Conservation (phyloP, 768 basidiomycete species). For the Strobilomyces confusus region DNA sequence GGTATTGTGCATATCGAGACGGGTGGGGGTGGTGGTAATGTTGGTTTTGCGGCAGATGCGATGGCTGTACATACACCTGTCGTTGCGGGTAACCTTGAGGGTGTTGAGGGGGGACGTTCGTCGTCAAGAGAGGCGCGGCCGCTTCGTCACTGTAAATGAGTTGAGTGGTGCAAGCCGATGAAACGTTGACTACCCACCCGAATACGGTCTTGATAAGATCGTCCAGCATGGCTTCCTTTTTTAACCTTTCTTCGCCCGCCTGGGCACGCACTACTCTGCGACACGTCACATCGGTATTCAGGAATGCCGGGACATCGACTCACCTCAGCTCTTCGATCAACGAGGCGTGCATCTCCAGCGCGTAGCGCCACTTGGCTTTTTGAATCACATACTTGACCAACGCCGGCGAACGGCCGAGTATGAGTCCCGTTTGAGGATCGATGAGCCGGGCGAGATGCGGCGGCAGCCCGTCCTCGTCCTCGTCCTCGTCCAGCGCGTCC, state of each 20-base stretch:
- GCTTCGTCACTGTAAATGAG: conserved; percentile 25
- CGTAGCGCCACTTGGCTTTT: conserved; percentile 72
- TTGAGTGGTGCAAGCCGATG: background rate
- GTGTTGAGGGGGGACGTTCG: conserved; percentile 5
- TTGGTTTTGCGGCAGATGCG: conserved; percentile 7
- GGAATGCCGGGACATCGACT: background rate
- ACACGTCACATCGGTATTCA: background rate
- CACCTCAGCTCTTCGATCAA: conserved; percentile 60
- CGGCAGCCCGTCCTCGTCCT: conserved; percentile 49
- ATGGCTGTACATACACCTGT: conserved; percentile 7
- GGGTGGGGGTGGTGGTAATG: conserved; percentile 7
- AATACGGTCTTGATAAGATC: conserved; percentile 45
- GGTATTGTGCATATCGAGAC: conserved; percentile 13
- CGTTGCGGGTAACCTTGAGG: conserved; percentile 7
- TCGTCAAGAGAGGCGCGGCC: conserved; percentile 12
- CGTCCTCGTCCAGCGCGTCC: conserved; percentile 26
- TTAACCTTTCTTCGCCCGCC: conserved; percentile 46
- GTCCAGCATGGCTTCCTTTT: conserved; percentile 62
- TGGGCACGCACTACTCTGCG: conserved; percentile 46
- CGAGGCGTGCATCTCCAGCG: conserved; percentile 60
- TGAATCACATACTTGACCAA: conserved; percentile 67
- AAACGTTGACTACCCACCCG: conserved; percentile 38
- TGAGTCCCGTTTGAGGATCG: conserved; percentile 57
- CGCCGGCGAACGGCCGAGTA: conserved; percentile 63
- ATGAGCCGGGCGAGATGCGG: conserved; percentile 46